Conservation (phyloP, 2,329 filamentous ascomycete species). For the Neurospora crassa region DNA sequence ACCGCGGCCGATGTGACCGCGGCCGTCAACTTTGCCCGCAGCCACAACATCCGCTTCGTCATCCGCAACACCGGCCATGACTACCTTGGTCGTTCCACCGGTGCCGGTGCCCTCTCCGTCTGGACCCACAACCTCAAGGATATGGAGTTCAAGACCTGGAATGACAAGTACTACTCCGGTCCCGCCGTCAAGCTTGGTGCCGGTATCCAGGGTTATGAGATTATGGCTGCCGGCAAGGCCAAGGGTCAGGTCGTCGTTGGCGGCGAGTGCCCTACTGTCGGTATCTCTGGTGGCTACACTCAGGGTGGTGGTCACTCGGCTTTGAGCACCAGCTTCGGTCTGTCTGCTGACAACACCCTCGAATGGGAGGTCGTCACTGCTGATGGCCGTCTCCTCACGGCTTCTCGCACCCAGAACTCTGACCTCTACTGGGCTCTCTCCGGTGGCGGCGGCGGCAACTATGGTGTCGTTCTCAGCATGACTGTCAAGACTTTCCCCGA, state of each 20-base stretch:
- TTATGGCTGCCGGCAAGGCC: slow-evolving; percentile 37
- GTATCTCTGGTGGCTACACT: slow-evolving; percentile 36
- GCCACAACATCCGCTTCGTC: slow-evolving; percentile 38
- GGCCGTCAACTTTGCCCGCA: slow-evolving; percentile 36
- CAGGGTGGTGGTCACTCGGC: slow-evolving; percentile 45
- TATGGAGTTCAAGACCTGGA: slow-evolving; percentile 20
- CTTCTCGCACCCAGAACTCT: slow-evolving; percentile 28
- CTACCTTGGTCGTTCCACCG: slow-evolving; percentile 28
- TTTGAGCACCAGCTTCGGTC: slow-evolving; percentile 37
- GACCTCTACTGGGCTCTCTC: slow-evolving; percentile 42
- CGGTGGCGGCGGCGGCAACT: slow-evolving; percentile 31
- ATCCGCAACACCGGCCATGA: slow-evolving; percentile 44
- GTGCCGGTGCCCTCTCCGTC: slow-evolving; percentile 27
- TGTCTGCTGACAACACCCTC: slow-evolving; percentile 39
- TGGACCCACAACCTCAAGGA: slow-evolving; percentile 29
- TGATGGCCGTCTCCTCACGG: slow-evolving; percentile 31
- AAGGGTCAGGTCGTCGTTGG: slow-evolving; percentile 39
- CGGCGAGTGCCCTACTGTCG: slow-evolving; percentile 44
- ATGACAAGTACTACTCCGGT: slow-evolving; percentile 29
- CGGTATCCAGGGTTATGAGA: slow-evolving; percentile 42
- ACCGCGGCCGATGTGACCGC: slow-evolving; percentile 23
- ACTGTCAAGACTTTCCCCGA: slow-evolving; percentile 19
- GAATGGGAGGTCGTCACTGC: slow-evolving; percentile 37
- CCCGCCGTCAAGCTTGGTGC: slow-evolving; percentile 45
- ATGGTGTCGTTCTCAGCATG: slow-evolving; percentile 23